These are phyloP conservation scores for Tricholoma flavovirens DNA, from an alignment of 768 basidiomycete genomes.

Conservation along the genomic window DNA sequence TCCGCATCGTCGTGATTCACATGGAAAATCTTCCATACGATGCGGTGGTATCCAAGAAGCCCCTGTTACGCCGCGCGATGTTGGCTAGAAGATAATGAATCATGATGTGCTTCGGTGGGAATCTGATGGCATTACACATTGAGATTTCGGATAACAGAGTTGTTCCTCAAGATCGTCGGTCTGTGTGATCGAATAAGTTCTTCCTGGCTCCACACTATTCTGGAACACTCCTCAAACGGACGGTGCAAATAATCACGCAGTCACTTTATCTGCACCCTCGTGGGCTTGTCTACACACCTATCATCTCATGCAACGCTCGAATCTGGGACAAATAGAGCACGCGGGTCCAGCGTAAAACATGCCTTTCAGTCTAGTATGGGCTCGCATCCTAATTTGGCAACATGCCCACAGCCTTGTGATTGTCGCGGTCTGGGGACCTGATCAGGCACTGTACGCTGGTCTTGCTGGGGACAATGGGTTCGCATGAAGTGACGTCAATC, in stretches of 20 bases:
- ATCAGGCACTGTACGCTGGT: neutral
- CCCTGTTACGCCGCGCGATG: neutral
- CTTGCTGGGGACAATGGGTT: neutral
- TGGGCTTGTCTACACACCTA: neutral
- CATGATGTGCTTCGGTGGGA: neutral
- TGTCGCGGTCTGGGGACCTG: neutral
- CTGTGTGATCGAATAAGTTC: neutral
- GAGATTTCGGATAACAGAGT: neutral
- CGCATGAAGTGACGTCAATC: neutral
- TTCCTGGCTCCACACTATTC: neutral
- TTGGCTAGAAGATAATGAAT: neutral
- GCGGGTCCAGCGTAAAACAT: neutral
- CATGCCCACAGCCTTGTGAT: neutral
- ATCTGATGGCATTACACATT: neutral
- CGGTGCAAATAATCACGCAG: neutral
- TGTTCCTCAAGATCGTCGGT: neutral
- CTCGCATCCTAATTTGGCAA: neutral
- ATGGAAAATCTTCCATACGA: neutral
- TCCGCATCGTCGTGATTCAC: neutral
- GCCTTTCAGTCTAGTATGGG: neutral
- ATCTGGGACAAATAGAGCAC: neutral
- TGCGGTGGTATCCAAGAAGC: neutral
- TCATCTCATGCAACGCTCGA: neutral
- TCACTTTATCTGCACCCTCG: neutral
- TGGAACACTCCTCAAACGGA: neutral